Evolutionary conservation across 495 filamentous ascomycete genomes (phyloP).

Genomic region (Glutinoglossum americanum): DNA sequence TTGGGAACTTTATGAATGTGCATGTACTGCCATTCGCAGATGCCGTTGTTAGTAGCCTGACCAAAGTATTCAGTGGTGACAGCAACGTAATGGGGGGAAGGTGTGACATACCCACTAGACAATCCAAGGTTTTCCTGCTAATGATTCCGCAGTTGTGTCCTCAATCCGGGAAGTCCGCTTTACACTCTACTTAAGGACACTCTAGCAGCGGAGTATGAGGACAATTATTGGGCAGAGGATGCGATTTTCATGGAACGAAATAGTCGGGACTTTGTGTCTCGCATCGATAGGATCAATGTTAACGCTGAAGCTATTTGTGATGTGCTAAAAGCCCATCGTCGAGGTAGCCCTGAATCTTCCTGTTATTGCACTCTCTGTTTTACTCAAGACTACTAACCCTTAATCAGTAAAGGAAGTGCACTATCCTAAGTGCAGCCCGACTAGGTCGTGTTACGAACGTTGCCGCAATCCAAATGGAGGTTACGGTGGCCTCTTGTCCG

Average conservation of each 20-base stretch:
- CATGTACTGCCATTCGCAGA: conserved; percentile 78
- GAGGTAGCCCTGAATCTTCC: conserved; percentile 17
- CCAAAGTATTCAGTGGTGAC: conserved; percentile 92
- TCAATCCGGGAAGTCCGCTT: conserved; percentile 59
- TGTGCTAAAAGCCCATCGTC: conserved; percentile 33
- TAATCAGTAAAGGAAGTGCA: conserved; percentile 52
- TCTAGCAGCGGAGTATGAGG: conserved; percentile 47
- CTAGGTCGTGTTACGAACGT: conserved; percentile 50
- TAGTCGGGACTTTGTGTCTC: conserved; percentile 70
- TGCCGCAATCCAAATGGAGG: conserved; percentile 57
- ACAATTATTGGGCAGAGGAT: conserved; percentile 85
- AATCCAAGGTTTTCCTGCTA: conserved; percentile 3
- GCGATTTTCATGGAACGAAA: conserved; percentile 88
- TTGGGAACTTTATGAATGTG: conserved; percentile 90
- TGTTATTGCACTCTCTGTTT: not conserved
- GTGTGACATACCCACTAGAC: conserved; percentile 11
- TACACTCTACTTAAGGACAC: conserved; percentile 45
- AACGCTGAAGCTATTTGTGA: conserved; percentile 72
- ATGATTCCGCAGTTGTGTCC: conserved; percentile 32
- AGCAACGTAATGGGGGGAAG: conserved; percentile 95
- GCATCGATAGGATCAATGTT: conserved; percentile 64
- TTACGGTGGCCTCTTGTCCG: conserved; percentile 76
- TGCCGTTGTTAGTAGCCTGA: conserved; percentile 79
- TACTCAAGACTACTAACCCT: not conserved
- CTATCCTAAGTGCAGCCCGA: conserved; percentile 63